Percentiles rank a stretch among this genome's conserved stretches.
Conservation (phyloP, 805 yeast genomes). For the Ogataea minuta region DNA sequence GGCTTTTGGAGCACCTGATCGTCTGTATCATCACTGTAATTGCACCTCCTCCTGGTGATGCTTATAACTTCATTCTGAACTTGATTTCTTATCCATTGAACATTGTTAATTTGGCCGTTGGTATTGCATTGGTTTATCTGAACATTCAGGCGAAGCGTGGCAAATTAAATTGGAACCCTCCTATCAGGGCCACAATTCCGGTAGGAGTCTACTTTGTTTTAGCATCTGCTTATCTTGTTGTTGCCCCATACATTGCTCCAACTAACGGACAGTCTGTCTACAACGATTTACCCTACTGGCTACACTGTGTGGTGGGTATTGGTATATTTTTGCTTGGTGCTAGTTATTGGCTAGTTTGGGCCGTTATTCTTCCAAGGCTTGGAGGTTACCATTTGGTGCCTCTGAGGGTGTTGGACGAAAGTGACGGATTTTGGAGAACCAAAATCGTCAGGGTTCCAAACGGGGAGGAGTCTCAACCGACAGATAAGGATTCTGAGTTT, state of each 20-base stretch:
- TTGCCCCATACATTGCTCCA: constrained; percentile 82
- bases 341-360: constrained; percentile 66
- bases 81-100: constrained; percentile 80
- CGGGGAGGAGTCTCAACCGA: no score
- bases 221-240: constrained; percentile 63
- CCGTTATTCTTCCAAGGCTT: constrained; percentile 51
- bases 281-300: constrained; percentile 66
- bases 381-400: constrained; percentile 47
- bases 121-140: constrained; percentile 58
- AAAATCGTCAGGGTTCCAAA: no score
- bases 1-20: constrained; percentile 72
- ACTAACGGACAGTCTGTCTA: constrained; percentile 63
- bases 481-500: no score
- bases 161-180: constrained; percentile 62
- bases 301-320: constrained; percentile 71
- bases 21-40: constrained; percentile 70
- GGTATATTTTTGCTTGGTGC: constrained; percentile 67
- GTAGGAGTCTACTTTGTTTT: constrained; percentile 62
- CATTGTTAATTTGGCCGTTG: constrained; percentile 66
- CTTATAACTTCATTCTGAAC: constrained; percentile 76
- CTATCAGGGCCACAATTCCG: constrained; percentile 63
- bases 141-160: constrained; percentile 53
- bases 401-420: no score
- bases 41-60: constrained; percentile 86
- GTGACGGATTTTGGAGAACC: no score